Conservation (phyloP, 176 grass and related monocot species). For the Elymus sibiricus region DNA sequence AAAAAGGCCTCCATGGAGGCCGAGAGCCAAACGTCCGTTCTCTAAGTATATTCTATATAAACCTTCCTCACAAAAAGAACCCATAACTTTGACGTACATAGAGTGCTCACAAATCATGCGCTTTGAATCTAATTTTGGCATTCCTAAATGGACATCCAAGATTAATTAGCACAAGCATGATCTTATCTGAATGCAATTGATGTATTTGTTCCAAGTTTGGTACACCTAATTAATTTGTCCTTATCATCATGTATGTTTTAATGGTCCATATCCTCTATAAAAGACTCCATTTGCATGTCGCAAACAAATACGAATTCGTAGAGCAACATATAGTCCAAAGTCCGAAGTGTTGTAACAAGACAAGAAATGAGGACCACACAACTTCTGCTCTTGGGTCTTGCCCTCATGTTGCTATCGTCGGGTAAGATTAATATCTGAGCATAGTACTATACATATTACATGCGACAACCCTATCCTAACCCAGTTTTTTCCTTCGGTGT, state of each 20-base stretch:
- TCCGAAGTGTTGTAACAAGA: not conserved
- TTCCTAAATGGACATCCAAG: not conserved
- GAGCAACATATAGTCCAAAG: not conserved
- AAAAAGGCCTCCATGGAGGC: too few relatives aligned
- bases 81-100: too few relatives aligned
- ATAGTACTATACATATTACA: not conserved
- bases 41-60: too few relatives aligned
- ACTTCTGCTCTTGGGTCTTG: not conserved
- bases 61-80: too few relatives aligned
- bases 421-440: not conserved
- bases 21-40: too few relatives aligned
- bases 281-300: not conserved
- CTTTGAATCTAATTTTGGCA: too few relatives aligned
- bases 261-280: not conserved
- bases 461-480: not conserved
- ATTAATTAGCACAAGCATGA: not conserved
- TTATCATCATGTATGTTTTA: not conserved
- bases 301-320: not conserved
- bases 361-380: not conserved
- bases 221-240: not conserved
- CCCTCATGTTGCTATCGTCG: not conserved
- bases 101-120: too few relatives aligned
- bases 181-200: not conserved
- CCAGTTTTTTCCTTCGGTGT: too few relatives aligned
- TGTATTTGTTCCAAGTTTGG: not conserved